Evolutionary conservation across 116 monocot genomes (phyloP).

Genomic region (Cymodocea nodosa): DNA sequence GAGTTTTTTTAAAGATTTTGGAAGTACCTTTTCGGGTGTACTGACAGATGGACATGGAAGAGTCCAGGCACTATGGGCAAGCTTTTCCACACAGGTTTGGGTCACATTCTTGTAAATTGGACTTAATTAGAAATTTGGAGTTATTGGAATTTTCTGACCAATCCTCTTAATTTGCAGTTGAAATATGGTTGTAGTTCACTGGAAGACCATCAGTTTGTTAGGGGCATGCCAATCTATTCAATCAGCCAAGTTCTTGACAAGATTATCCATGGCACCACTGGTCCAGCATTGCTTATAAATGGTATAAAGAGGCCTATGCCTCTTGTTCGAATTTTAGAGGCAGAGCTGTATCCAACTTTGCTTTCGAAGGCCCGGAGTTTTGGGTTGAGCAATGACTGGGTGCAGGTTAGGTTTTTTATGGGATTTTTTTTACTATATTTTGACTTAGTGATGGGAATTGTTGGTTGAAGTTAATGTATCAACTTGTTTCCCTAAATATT

Average conservation of each 20-base stretch:
- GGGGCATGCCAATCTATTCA: conserved; percentile 88
- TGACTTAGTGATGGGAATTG: not conserved
- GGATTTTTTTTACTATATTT: not conserved
- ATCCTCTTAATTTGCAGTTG: conserved; percentile 27
- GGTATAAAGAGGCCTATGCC: conserved; percentile 89
- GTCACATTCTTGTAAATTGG: not conserved
- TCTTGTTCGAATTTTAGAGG: conserved; percentile 71
- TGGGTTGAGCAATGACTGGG: conserved; percentile 78
- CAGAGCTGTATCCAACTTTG: conserved; percentile 87
- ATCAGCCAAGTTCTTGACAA: conserved; percentile 80
- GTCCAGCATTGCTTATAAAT: conserved; percentile 69
- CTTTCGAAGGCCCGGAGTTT: conserved; percentile 94
- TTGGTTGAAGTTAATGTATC: not conserved
- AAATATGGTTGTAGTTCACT: conserved; percentile 59
- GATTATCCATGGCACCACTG: conserved; percentile 43
- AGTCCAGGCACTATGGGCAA: conserved; percentile 89
- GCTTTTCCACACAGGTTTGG: conserved; percentile 92
- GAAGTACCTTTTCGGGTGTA: conserved; percentile 81
- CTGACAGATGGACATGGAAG: conserved; percentile 84
- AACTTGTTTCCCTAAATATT: too few species aligned
- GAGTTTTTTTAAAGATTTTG: conserved; percentile 53
- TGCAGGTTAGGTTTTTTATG: conserved; percentile 35
- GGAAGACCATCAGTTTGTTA: conserved; percentile 94
- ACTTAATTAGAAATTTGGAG: not conserved
- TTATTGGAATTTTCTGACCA: not conserved